phyloP scores from a whole-genome alignment of 352 stramenopile genomes.

The Globisporangium nunn region DNA sequence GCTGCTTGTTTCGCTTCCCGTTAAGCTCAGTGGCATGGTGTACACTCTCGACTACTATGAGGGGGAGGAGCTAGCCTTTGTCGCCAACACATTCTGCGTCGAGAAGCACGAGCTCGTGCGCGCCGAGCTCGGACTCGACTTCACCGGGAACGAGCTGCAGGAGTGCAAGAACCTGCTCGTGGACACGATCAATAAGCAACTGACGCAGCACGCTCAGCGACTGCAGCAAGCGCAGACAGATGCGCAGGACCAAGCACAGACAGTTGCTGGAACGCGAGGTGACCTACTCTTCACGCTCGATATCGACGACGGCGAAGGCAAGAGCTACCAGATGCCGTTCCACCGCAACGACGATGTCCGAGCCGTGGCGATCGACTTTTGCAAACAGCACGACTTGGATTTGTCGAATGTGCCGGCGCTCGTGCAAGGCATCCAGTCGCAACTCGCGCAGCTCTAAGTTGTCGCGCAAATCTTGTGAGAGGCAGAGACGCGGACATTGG shows the following conservation, averaged over 20 bases:
- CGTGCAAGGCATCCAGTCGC: conserved; percentile 45
- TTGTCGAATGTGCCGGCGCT: conserved; percentile 49
- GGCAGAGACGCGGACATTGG: neutral
- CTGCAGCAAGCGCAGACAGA: conserved; percentile 3
- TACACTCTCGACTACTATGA: conserved; percentile 67
- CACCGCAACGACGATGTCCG: conserved; percentile 47
- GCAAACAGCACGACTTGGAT: conserved; percentile 42
- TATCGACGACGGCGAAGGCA: conserved; percentile 50
- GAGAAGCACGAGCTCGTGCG: conserved; percentile 60
- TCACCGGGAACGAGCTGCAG: conserved; percentile 49
- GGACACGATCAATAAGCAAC: conserved; percentile 9
- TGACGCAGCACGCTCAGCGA: conserved; percentile 9
- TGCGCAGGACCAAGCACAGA: conserved; percentile 4
- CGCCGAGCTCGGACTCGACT: conserved; percentile 37
- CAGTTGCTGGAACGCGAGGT: conserved; percentile 12
- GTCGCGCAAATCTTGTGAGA: neutral
- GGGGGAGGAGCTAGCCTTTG: conserved; percentile 43
- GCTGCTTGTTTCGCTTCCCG: conserved; percentile 45
- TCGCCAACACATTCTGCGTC: conserved; percentile 63
- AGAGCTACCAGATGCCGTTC: conserved; percentile 32
- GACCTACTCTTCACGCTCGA: conserved; percentile 62
- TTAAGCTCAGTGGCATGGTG: conserved; percentile 43
- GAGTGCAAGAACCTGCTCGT: conserved; percentile 56
- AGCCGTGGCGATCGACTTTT: conserved; percentile 45
- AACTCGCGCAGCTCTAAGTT: conserved; percentile 28